Conservation (phyloP, 495 filamentous ascomycete species). For the Neurospora sp. region DNA sequence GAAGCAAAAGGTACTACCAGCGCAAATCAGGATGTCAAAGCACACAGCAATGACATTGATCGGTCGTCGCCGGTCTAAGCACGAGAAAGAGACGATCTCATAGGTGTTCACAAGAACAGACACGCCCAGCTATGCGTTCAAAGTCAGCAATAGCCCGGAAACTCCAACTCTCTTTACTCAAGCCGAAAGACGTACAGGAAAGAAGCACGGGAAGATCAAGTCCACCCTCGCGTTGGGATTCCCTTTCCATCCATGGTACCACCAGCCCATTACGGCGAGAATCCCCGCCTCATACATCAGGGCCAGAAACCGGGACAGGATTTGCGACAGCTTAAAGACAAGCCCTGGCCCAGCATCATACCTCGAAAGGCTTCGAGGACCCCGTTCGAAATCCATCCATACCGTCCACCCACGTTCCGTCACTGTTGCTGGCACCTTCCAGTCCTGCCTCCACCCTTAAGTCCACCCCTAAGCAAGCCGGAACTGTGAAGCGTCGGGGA, state of each 20-base stretch:
- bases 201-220: conserved; percentile 18
- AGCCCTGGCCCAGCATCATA: conserved; percentile 5
- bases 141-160: neutral
- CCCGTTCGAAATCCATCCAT: neutral
- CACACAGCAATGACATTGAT: conserved; percentile 14
- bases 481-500: neutral
- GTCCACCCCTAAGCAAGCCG: neutral
- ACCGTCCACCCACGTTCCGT: neutral
- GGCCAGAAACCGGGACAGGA: conserved; percentile 7
- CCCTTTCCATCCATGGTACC: conserved; percentile 10
- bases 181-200: conserved; percentile 10
- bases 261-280: conserved; percentile 10
- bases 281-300: conserved; percentile 9
- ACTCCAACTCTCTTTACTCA: neutral
- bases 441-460: neutral
- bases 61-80: conserved; percentile 4
- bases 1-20: conserved; percentile 17
- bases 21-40: conserved; percentile 12
- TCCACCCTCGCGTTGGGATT: conserved; percentile 14
- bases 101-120: conserved; percentile 9
- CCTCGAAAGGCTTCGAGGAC: neutral
- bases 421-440: neutral
- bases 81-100: conserved; percentile 13
- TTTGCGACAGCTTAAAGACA: conserved; percentile 9
- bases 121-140: conserved; percentile 4